Evolutionary conservation across 2,329 filamentous ascomycete species (phyloP), one percentile per base, ranked within the genome.

Genomic region (Colletotrichum spaethianum): DNA sequence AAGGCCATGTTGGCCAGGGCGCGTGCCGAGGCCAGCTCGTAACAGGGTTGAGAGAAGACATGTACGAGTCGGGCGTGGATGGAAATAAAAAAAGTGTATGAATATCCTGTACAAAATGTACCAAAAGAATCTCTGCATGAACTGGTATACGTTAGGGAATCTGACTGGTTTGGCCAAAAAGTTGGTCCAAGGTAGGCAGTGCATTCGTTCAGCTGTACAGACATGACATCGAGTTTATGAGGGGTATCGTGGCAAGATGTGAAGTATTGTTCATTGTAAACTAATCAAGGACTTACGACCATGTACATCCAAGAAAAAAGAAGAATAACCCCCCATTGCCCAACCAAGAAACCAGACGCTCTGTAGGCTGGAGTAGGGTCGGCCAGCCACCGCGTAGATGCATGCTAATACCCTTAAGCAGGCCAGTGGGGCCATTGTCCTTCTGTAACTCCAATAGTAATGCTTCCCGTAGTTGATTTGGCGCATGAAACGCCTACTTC

Each of bases 401-500:
- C 65, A 60, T 55, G 42, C n/a, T 42, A 31, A 48, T 72, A 40
- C 65, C 36, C 31, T 26, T 42, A 33, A 44, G n/a, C 44, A 59
- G 59, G 33, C 63, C 53, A 28, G 23, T 23, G 60, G 26, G 65
- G 26, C 60, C 52, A 33, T 55, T 55, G 26, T 23, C 23, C 44
- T 26, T 48, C 53, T 72, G 28, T 56, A 72, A 69, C 60, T 70
- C 60, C 70, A 16, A 56, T 72, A 61, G 53, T 55, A 20, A 70
- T 60, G 55, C 62, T 64, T 46, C 46, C 59, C 33, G 20, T 62
- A 40, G 36, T 48, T 72, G 65, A 48, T 72, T 72, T 64, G 53
- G 40, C 65, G 40, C 65, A 55, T 72, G 20, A 70, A 55, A 68
- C 38, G 40, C 40, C 86, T 79, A 96, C 80, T 95, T 96, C 80